Percentiles rank a stretch among this genome's conserved stretches.
phyloP scores from a whole-genome alignment of 257 asterid species.

The Rauvolfia tetraphylla region DNA sequence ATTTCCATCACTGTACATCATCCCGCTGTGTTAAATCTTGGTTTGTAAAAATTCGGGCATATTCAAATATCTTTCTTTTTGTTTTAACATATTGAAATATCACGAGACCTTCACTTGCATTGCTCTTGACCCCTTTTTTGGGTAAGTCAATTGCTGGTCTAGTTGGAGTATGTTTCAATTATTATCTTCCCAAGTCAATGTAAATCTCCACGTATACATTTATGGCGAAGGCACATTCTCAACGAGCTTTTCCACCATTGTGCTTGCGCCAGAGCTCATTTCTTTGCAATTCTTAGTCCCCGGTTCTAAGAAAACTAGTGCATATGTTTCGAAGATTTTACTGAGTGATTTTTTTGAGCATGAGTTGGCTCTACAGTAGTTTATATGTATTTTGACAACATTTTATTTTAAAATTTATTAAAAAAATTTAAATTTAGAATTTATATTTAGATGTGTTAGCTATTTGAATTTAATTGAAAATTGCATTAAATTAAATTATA shows the following conservation, averaged over 20 bases:
- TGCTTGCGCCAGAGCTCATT: background rate
- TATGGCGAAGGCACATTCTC: background rate
- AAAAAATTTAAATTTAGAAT: no score
- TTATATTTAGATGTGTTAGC: no score
- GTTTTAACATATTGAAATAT: background rate
- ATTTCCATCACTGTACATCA: background rate
- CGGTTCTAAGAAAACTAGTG: background rate
- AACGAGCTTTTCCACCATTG: background rate
- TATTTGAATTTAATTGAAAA: no score
- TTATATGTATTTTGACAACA: no score
- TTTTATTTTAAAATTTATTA: no score
- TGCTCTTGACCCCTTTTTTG: background rate
- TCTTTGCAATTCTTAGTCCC: background rate
- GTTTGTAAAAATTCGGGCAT: background rate
- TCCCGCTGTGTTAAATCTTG: background rate
- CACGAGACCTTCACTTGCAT: background rate
- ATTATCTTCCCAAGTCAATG: no score
- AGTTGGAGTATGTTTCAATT: background rate
- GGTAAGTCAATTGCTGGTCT: background rate
- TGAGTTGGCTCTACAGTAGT: no score
- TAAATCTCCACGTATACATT: no score
- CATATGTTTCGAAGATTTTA: background rate
- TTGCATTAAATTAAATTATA: no score
- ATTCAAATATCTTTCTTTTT: background rate
- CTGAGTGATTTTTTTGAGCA: no score